Conservation (phyloP, 1,284 basidiomycete genomes). For the Pyrrhoderma noxium region DNA sequence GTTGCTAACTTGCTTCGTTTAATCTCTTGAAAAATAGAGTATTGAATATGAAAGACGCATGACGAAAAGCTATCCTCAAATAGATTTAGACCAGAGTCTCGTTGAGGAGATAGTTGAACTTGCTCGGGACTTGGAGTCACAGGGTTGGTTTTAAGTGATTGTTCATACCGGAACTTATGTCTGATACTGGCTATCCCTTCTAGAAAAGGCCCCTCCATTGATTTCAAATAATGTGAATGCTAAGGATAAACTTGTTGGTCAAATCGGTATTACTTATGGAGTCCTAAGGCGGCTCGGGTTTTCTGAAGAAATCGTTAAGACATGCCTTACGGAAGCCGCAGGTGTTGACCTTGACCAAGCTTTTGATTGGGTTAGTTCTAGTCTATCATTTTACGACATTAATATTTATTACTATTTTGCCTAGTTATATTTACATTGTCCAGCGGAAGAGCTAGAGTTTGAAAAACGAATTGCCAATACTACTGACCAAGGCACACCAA, state of each 20-base stretch:
- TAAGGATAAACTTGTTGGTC: conserved; percentile 65
- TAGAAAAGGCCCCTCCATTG: conserved; percentile 17
- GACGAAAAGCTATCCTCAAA: conserved; percentile 54
- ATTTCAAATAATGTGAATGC: not conserved
- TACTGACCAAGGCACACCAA: conserved; percentile 21
- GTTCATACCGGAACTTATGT: conserved; percentile 1
- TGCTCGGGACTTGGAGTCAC: conserved; percentile 31
- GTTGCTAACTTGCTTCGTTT: conserved; percentile 8
- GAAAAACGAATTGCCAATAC: conserved; percentile 21
- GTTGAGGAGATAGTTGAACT: conserved; percentile 56
- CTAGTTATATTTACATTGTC: conserved; percentile 65
- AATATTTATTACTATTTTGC: not conserved
- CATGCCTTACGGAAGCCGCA: conserved; percentile 57
- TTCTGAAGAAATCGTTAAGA: conserved; percentile 56
- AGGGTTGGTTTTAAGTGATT: conserved; percentile 25
- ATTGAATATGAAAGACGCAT: conserved; percentile 82
- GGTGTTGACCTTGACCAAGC: conserved; percentile 84
- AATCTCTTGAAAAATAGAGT: conserved; percentile 52
- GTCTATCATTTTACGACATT: not conserved
- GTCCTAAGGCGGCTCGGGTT: conserved; percentile 84
- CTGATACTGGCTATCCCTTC: not conserved
- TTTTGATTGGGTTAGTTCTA: conserved; percentile 75
- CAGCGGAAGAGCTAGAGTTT: conserved; percentile 52
- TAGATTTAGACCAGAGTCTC: conserved; percentile 59
- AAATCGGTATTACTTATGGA: conserved; percentile 76